Conservation (phyloP, 2,329 filamentous ascomycete species). For the Ophiocordyceps camponoti-leonardi region DNA sequence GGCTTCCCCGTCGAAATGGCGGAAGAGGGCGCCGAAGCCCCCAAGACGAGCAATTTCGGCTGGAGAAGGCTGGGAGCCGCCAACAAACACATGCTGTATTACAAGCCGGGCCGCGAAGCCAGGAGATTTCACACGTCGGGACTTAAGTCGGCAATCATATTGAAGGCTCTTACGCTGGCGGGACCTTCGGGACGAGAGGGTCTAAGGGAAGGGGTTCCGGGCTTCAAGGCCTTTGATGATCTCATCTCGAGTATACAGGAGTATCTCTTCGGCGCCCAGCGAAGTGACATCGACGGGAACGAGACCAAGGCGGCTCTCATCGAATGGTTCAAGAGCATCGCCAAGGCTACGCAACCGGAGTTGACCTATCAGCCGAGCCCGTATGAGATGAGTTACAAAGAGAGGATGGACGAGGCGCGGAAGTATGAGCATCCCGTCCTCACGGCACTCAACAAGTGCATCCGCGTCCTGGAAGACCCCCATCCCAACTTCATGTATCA, state of each 20-base stretch:
- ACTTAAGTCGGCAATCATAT: neutral
- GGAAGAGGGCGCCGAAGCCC: neutral
- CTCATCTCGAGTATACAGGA: neutral
- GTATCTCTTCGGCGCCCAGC: neutral
- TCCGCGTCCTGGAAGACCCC: neutral
- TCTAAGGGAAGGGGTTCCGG: neutral
- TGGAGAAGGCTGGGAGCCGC: neutral
- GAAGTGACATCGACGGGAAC: neutral
- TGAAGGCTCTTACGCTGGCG: neutral
- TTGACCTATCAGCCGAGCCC: neutral
- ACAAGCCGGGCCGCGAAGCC: neutral
- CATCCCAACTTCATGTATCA: neutral
- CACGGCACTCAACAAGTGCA: neutral
- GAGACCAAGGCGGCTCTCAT: neutral
- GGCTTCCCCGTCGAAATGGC: neutral
- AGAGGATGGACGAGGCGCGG: neutral
- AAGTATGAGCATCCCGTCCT: neutral
- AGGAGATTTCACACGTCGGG: neutral
- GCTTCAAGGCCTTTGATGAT: neutral
- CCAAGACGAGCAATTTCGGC: neutral
- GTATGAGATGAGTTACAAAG: neutral
- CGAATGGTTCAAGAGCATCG: neutral
- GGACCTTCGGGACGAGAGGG: neutral
- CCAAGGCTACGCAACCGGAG: neutral
- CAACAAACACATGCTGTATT: neutral